Percentiles rank a stretch among this genome's conserved stretches.
These are phyloP conservation scores for Hypomyces rosellus DNA, from an alignment of 2,329 filamentous ascomycete genomes.

Conservation along the genomic window DNA sequence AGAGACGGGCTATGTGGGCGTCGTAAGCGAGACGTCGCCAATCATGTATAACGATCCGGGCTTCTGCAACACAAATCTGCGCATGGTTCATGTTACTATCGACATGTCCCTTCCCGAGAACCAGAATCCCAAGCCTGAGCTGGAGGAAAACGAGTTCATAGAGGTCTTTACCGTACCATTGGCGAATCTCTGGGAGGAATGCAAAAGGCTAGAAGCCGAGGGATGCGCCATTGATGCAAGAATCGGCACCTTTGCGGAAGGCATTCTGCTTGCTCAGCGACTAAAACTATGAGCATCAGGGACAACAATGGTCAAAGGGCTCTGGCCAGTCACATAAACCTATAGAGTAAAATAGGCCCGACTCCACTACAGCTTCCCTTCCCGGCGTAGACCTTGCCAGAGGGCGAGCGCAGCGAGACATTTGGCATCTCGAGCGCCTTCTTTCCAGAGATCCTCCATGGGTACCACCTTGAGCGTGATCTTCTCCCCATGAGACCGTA, in stretches of 20 bases:
- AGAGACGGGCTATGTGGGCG: constrained; percentile 60
- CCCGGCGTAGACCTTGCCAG: constrained; percentile 49
- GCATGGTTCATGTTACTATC: constrained; percentile 66
- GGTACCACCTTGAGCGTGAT: constrained; percentile 55
- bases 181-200: constrained; percentile 57
- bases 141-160: constrained; percentile 79
- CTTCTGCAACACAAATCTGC: constrained; percentile 61
- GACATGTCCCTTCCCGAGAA: constrained; percentile 66
- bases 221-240: constrained; percentile 76
- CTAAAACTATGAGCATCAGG: constrained; percentile 33
- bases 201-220: constrained; percentile 58
- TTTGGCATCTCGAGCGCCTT: constrained; percentile 53
- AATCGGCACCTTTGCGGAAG: constrained; percentile 71
- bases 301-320: neutral
- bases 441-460: constrained; percentile 51
- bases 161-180: constrained; percentile 68
- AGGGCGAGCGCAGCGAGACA: constrained; percentile 53
- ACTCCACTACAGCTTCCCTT: constrained; percentile 33
- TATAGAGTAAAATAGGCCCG: constrained; percentile 3
- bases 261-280: constrained; percentile 64
- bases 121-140: constrained; percentile 58
- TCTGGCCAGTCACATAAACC: neutral
- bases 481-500: constrained; percentile 53
- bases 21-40: constrained; percentile 50
- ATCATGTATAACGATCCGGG: constrained; percentile 63